Evolutionary conservation across 2,329 filamentous ascomycete genomes (phyloP), one percentile per base, ranked within the genome.

Genomic region (Trichoderma asperellum): DNA sequence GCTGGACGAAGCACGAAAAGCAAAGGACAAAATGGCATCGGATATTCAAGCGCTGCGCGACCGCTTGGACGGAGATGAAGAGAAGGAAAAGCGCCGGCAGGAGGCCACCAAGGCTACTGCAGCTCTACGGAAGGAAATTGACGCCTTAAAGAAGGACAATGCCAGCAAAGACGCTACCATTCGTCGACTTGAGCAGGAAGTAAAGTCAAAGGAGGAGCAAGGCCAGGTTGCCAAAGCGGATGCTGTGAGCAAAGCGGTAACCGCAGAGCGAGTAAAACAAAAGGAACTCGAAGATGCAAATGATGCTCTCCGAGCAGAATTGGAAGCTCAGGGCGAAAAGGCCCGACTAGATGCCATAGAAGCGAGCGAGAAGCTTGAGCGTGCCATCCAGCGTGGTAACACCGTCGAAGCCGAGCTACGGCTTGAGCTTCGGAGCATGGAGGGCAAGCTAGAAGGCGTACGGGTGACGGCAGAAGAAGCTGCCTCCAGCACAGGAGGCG

Each of bases 381-480:
- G 90, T 68, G 90, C 93, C 65, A 86, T 88, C 63, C 92, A 96
- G 78, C 89, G 88, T 34, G 85, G 89, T 24, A 87, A 87, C 14
- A 84, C 88, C 12, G 82, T 88, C 8, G 92, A 97, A 78, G 81
- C 91, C 6, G 95, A 97, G 76, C 84, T 96, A 74, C 92, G 92
- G 75, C 86, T 87, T n/a, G 95, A 98, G 79, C 79, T 88, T 10
- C 83, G 91, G 79, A 87, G 90, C 18, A 85, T 97, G 72, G 96
- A 99, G 81, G 91, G 92, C 74, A 96, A 97, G 78, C 85, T 99
- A 68, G 96, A 99, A 80, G 88, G 92, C 10, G 89, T 97, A 81
- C 91, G 96, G 68, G 88, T 90, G 21, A 88, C 92, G 37, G 93
- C 93, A 1, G 96, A 99, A 81, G 96, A 99, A 79, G 93, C 89